Percentiles rank a stretch among this genome's conserved stretches.
Conservation (phyloP, 2,329 filamentous ascomycete genomes). For the Colletotrichum incanum region DNA sequence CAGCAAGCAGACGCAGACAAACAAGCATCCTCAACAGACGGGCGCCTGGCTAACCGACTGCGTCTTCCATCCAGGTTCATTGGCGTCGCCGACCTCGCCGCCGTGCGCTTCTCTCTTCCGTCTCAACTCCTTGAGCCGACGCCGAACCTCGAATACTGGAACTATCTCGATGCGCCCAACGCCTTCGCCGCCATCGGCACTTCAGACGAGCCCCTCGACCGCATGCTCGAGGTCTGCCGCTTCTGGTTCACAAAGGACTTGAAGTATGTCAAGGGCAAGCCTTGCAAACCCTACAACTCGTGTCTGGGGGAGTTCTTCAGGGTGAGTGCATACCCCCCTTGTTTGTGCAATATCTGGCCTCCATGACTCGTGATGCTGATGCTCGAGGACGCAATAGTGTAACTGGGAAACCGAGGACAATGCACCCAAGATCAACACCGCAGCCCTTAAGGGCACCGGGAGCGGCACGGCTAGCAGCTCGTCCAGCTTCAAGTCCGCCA, state of each 20-base stretch:
- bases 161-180: conserved; percentile 95
- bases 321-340: conserved; percentile 64
- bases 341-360: background rate
- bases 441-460: conserved; percentile 56
- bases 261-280: conserved; percentile 98
- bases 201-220: conserved; percentile 90
- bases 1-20: background rate
- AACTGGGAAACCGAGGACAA: conserved; percentile 94
- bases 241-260: conserved; percentile 99
- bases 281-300: conserved; percentile 99
- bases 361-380: conserved; percentile 25
- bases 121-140: conserved; percentile 96
- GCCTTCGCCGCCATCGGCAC: conserved; percentile 88
- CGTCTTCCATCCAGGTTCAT: conserved; percentile 78
- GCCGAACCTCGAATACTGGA: conserved; percentile 99
- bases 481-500: conserved; percentile 63
- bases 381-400: conserved; percentile 70
- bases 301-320: conserved; percentile 97
- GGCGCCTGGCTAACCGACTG: conserved; percentile 18
- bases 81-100: conserved; percentile 94
- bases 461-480: conserved; percentile 59
- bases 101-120: conserved; percentile 95
- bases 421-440: conserved; percentile 75
- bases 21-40: background rate
- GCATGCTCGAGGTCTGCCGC: conserved; percentile 93